Evolutionary conservation across 2,329 filamentous ascomycete genomes (phyloP), one percentile per base, ranked within the genome.

Genomic region (Hypoxylon sp.): DNA sequence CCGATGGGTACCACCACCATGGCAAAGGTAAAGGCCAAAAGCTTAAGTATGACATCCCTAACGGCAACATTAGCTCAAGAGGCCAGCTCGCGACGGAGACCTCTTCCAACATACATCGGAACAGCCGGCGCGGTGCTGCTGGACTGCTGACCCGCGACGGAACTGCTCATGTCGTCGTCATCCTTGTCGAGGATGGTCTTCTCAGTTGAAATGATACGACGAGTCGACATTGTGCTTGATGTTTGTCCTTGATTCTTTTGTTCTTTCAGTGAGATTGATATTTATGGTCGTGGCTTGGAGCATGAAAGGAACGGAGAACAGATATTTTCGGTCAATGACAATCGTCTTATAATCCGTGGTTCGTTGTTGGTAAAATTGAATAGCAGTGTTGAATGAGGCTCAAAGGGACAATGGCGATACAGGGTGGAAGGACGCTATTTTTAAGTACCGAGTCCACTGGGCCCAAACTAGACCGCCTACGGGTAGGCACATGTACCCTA

Each of bases 1-100:
- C 91, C 88, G 67, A 99, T 91, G 11, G 95, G 95, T 17, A 90
- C 77, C 13, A 89, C 83, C 58, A 97, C 83, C 94, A 99, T 98
- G 72, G 92, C 93, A 33, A 93, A 79, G 0, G 93, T 96, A 77
- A 97, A 98, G 63, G 84, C 88, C 13, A 98, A 82, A 17, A 99
- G 86, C 78, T 98, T 99, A 71, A 88, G 78, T 64, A 99, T 95
- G 65, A 98, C 92, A 71, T 89, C 82, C 55, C 92, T 92, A 52
- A 9, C 21, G 7, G 21, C 8, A 17, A 43, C 18, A 11, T 51
- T 58, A 49, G 38, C 48, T 60, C 43, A 52, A 29, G 46, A 17
- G 38, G 23, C n/a, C 23, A 31, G 23, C 35, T 52, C 45, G 15
- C 1, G 10, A 60, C 51, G 48, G 54, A 15, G 31, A 40, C 79